phyloP scores from a whole-genome alignment of 192 early-diverging fungal genomes.

The Phlyctochytrium planicorne region DNA sequence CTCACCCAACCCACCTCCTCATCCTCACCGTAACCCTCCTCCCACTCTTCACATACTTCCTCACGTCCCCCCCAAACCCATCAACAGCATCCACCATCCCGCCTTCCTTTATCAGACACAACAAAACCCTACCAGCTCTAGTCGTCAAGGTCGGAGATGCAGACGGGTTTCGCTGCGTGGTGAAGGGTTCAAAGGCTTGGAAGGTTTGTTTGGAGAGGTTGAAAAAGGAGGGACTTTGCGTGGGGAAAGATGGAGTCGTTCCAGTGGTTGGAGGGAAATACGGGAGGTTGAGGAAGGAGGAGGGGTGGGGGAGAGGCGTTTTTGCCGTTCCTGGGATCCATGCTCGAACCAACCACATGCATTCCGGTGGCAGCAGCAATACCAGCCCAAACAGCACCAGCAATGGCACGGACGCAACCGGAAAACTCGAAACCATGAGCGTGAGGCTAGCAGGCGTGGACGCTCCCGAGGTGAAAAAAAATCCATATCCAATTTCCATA shows the following conservation, averaged over 20 bases:
- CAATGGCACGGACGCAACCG: no score
- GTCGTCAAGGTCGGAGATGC: not conserved
- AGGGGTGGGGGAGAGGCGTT: no score
- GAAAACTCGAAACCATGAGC: conserved; percentile 61
- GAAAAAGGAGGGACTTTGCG: no score
- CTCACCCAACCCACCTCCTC: no score
- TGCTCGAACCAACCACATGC: no score
- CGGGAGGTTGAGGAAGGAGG: not conserved
- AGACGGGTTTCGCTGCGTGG: not conserved
- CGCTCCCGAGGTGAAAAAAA: conserved; percentile 54
- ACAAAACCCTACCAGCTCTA: not conserved
- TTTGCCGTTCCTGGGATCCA: no score
- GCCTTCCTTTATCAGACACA: not conserved
- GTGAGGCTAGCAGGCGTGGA: conserved; percentile 69
- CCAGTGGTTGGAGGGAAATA: not conserved
- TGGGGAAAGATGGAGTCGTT: not conserved
- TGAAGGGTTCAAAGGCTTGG: not conserved
- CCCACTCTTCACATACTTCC: no score
- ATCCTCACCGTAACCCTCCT: no score
- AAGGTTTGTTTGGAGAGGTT: not conserved
- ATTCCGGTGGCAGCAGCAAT: no score
- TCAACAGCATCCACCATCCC: not conserved
- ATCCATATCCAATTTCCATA: no score
- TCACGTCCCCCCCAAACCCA: not conserved
- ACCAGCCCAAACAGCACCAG: no score